A percentile compares a stretch with the other conserved stretches of the same genome.
Evolutionary conservation across 179 eudicot genomes (phyloP).

Genomic region (Heliamphora pulchella): DNA sequence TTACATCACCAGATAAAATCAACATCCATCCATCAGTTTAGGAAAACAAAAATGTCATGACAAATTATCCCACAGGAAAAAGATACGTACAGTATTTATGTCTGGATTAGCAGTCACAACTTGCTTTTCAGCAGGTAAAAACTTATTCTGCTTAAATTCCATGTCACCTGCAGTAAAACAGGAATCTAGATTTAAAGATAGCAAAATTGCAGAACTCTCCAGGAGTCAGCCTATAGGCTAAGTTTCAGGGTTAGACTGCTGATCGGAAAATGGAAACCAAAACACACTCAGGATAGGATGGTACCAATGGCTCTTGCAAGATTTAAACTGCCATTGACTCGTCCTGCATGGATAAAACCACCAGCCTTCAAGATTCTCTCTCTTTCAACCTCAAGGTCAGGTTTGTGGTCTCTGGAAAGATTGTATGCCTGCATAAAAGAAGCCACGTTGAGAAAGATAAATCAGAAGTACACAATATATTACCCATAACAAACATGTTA

Average conservation of each 20-base stretch:
- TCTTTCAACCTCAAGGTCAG: constrained; percentile 83
- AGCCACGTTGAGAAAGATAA: neutral
- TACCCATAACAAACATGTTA: neutral
- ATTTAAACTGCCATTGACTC: constrained; percentile 23
- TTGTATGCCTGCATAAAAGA: constrained; percentile 65
- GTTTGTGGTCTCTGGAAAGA: constrained; percentile 93
- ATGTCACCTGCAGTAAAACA: constrained; percentile 54
- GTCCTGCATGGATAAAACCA: constrained; percentile 95
- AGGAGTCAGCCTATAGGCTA: neutral
- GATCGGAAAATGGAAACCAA: neutral
- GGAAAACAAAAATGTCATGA: neutral
- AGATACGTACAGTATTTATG: constrained; percentile 50
- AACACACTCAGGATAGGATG: neutral
- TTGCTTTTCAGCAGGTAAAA: constrained; percentile 71
- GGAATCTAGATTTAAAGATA: neutral
- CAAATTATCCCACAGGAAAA: neutral
- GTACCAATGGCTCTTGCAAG: constrained; percentile 26
- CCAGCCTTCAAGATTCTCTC: constrained; percentile 93
- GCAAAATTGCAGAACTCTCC: neutral
- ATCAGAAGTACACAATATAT: neutral
- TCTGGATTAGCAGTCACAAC: constrained; percentile 87
- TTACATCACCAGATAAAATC: neutral
- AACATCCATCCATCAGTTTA: neutral
- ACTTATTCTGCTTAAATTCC: constrained; percentile 90
- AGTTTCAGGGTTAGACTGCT: neutral